Base-by-base conservation (phyloP, 1,139 yeast species). In the Suhomyces taliae region DNA sequence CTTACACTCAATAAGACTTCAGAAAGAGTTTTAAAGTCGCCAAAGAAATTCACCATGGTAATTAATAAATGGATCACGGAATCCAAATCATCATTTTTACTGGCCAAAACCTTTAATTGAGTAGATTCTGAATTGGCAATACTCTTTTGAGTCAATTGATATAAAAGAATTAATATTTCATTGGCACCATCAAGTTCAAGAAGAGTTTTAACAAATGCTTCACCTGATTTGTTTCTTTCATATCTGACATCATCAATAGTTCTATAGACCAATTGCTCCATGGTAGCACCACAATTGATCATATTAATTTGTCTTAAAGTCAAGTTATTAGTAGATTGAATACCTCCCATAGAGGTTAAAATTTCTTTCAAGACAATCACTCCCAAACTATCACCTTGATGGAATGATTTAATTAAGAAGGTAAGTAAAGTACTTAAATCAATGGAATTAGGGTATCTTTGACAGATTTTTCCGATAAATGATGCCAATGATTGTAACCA, bases 401-500 rank as follows among this genome's bases (percentile, higher is more conserved):
- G 87, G 39, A 93, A 72, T 34, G 86, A 83, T 57, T 86, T 87
- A 38, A 88, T 63, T 15, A 87, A 66, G 58, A 79, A 87, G 2
- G 72, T 67, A 14, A 90, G 63, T 10, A 93, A 69, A 19, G 87
- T 84, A 1, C 65, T 63, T 36, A 86, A 60, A 53, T 82, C 81
- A 57, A 86, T 77, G 1, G 62, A 55, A 26, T 69, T 66, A 0
- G 81, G 74, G 56, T 83, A 81, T 8, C 70, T 64, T 48, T 74
- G 81, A 36, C 85, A 81, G 6, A 85, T 65, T 48, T 82, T 81
- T 2, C 91, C 90, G 47, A 85, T 76, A 55, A 87, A 86, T 1
- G 79, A 69, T 0, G 90, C 78, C 27, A 87, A 65, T 31, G 90
- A 83, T 59, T 85, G 95, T 34, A 90, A 78, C 98, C 98, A 93